phyloP scores from a whole-genome alignment of 257 asterid genomes.

The Haberlea rhodopensis region DNA sequence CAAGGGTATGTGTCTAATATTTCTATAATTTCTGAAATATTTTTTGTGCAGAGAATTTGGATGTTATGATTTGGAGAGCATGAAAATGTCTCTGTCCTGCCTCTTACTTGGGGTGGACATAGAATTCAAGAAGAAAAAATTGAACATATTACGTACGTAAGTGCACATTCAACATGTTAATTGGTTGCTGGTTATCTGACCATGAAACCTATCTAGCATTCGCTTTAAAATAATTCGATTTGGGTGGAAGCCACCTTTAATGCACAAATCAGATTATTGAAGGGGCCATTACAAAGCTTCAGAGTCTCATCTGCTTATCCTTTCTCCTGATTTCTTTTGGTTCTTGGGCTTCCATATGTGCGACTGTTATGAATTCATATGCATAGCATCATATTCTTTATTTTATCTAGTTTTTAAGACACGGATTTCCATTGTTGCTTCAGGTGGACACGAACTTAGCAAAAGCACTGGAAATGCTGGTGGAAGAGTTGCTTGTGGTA shows the following conservation, averaged over 20 bases:
- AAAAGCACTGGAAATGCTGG: slow-evolving; percentile 70
- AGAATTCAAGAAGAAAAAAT: no score
- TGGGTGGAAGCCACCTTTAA: not conserved
- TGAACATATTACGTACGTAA: not conserved
- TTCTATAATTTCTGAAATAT: not conserved
- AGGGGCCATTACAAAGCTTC: slow-evolving; percentile 1
- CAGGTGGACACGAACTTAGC: slow-evolving; percentile 68
- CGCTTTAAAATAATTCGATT: slow-evolving; percentile 1
- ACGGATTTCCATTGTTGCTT: slow-evolving; percentile 15
- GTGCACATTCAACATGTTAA: not conserved
- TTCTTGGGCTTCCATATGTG: not conserved
- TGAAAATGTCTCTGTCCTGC: no score
- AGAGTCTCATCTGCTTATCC: not conserved
- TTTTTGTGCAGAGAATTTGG: no score
- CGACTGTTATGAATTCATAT: not conserved
- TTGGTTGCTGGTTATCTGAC: not conserved
- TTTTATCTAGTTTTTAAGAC: not conserved
- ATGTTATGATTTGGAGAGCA: no score
- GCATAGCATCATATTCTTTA: not conserved
- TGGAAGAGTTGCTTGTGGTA: slow-evolving; percentile 64
- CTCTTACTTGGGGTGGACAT: no score
- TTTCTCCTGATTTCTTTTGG: not conserved
- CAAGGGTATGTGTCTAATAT: slow-evolving; percentile 52
- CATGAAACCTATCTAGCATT: not conserved
- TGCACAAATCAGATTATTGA: not conserved